phyloP scores from a whole-genome alignment of 2,329 filamentous ascomycete species.

The Grosmannia clavigera region DNA sequence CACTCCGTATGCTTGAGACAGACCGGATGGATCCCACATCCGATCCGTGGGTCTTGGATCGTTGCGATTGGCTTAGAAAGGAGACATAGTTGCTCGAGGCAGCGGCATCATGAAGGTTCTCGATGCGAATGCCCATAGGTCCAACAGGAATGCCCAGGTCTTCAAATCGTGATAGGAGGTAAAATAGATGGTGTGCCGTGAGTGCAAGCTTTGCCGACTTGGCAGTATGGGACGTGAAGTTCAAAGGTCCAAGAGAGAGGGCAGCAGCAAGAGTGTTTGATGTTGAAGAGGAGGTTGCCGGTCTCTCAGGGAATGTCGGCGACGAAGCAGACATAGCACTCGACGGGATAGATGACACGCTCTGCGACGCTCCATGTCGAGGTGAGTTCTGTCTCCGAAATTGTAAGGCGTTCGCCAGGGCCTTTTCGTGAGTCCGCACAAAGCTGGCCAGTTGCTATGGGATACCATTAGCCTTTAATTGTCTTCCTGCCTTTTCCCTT shows the following conservation, averaged over 20 bases:
- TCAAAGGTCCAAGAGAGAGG: conserved; percentile 74
- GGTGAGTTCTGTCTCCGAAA: conserved; percentile 59
- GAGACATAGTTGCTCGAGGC: conserved; percentile 90
- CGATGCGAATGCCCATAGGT: conserved; percentile 89
- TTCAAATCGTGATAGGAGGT: conserved; percentile 88
- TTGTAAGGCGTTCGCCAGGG: conserved; percentile 88
- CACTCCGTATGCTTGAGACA: conserved; percentile 90
- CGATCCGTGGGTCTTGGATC: conserved; percentile 63
- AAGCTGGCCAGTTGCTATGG: conserved; percentile 82
- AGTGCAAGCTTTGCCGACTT: conserved; percentile 87
- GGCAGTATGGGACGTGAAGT: conserved; percentile 69
- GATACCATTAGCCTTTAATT: too few relatives aligned
- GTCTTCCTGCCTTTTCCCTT: too few relatives aligned
- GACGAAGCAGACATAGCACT: conserved; percentile 30
- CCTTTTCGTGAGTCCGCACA: conserved; percentile 94
- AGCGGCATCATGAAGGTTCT: conserved; percentile 83
- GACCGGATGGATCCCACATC: conserved; percentile 90
- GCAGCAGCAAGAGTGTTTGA: conserved; percentile 69
- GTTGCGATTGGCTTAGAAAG: conserved; percentile 74
- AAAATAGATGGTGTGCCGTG: conserved; percentile 94
- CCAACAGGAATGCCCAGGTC: conserved; percentile 83
- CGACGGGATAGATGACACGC: conserved; percentile 43
- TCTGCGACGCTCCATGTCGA: conserved; percentile 58
- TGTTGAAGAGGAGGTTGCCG: conserved; percentile 55
- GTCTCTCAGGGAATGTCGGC: conserved; percentile 46